Percentiles rank a stretch among this genome's conserved stretches.
Evolutionary conservation across 805 yeast genomes (phyloP).

Genomic region (Ogataea henricii): DNA sequence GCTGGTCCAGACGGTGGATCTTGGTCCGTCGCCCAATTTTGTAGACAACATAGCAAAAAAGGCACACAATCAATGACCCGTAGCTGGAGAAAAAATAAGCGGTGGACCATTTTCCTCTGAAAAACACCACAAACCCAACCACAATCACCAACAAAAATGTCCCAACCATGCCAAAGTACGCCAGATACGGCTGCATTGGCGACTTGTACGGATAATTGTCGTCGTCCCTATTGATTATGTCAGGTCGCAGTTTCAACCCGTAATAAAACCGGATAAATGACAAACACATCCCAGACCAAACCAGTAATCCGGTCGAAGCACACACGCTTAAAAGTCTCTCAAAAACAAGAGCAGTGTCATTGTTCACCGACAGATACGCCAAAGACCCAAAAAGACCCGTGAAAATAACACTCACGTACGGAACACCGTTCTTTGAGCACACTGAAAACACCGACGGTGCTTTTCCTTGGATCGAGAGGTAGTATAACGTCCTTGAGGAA

Average conservation of each 20-base stretch:
- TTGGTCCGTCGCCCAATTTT: constrained; percentile 62
- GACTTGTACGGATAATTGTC: constrained; percentile 57
- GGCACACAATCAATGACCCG: constrained; percentile 50
- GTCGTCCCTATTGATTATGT: constrained; percentile 55
- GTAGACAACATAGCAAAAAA: constrained; percentile 47
- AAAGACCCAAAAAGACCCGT: constrained; percentile 62
- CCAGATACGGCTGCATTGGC: constrained; percentile 56
- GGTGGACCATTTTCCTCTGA: constrained; percentile 50
- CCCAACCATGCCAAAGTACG: constrained; percentile 49
- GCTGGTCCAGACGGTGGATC: constrained; percentile 65
- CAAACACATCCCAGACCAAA: constrained; percentile 72
- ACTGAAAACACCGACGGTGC: constrained; percentile 62
- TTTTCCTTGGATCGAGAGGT: constrained; percentile 54
- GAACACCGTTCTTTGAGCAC: constrained; percentile 70
- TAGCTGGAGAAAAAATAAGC: constrained; percentile 54
- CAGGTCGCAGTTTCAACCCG: constrained; percentile 56
- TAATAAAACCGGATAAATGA: constrained; percentile 55
- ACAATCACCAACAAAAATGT: constrained; percentile 44
- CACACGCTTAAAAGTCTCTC: constrained; percentile 67
- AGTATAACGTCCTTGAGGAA: constrained; percentile 60
- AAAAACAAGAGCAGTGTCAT: constrained; percentile 61
- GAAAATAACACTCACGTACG: constrained; percentile 67
- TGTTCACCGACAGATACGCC: constrained; percentile 60
- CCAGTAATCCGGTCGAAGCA: constrained; percentile 73
- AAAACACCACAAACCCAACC: constrained; percentile 55